These are phyloP conservation scores for Aspergillus versicolor DNA, from an alignment of 2,329 filamentous ascomycete genomes.

Conservation along the genomic window DNA sequence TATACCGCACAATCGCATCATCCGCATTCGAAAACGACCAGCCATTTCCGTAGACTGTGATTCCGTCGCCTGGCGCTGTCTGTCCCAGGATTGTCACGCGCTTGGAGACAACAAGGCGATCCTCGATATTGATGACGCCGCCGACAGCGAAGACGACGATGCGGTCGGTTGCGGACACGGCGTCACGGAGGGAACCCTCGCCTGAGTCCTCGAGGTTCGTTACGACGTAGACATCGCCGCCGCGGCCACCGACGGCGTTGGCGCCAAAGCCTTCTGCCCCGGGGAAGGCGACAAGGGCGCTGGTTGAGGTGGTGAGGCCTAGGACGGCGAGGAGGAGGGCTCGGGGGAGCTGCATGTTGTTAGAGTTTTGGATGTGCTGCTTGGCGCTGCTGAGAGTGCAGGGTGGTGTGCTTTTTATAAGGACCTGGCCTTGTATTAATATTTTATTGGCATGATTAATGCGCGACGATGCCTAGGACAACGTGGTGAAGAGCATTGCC, in stretches of 20 bases:
- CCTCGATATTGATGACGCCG: conserved; percentile 50
- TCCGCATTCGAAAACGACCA: conserved; percentile 53
- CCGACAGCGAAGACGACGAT: conserved; percentile 53
- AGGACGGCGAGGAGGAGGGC: conserved; percentile 5
- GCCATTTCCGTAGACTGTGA: conserved; percentile 58
- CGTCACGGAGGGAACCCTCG: conserved; percentile 51
- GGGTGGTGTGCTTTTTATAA: background rate
- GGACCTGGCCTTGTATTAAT: background rate
- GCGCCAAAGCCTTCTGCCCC: conserved; percentile 53
- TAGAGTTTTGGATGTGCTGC: background rate
- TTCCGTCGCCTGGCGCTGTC: conserved; percentile 50
- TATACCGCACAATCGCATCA: conserved; percentile 56
- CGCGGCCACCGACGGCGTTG: conserved; percentile 48
- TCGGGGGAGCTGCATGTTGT: conserved; percentile 7
- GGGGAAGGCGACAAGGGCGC: conserved; percentile 44
- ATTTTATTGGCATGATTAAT: background rate
- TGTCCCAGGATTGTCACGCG: conserved; percentile 53
- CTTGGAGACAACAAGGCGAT: conserved; percentile 49
- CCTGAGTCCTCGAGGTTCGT: conserved; percentile 51
- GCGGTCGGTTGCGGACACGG: conserved; percentile 49
- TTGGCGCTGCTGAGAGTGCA: background rate
- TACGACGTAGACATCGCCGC: conserved; percentile 50
- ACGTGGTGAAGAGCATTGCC: background rate
- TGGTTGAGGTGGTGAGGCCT: conserved; percentile 11
- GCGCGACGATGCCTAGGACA: background rate